phyloP scores from a whole-genome alignment of 768 basidiomycete species.

The Leccinellum rugosiceps region DNA sequence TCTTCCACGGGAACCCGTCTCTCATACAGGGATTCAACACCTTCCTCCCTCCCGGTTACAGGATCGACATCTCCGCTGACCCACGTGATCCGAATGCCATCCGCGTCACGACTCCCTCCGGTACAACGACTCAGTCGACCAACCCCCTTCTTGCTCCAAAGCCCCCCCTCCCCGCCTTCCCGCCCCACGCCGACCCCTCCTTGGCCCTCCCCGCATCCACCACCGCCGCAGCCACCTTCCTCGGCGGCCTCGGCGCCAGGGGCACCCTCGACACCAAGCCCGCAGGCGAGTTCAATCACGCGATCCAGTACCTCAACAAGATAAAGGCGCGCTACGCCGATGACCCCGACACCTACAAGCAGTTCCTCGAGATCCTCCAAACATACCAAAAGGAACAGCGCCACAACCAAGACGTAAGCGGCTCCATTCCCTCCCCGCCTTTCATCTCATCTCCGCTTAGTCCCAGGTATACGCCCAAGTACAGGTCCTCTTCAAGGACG shows the following conservation, averaged over 20 bases:
- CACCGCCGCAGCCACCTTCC: conserved; percentile 61
- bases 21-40: conserved; percentile 99
- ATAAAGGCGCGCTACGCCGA: conserved; percentile 90
- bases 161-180: conserved; percentile 21
- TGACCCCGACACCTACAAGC: conserved; percentile 90
- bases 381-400: conserved; percentile 84
- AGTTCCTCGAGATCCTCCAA: conserved; percentile 85
- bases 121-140: conserved; percentile 66
- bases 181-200: conserved; percentile 56
- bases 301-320: conserved; percentile 97
- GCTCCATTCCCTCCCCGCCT: background rate
- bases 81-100: conserved; percentile 68
- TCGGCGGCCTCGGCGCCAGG: conserved; percentile 55
- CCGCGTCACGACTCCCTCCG: conserved; percentile 77
- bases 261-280: conserved; percentile 50
- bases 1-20: conserved; percentile 85
- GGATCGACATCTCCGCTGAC: conserved; percentile 81
- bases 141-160: conserved; percentile 31
- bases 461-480: conserved; percentile 81
- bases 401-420: conserved; percentile 64
- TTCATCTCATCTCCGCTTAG: conserved; percentile 28
- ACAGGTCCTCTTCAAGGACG: conserved; percentile 75
- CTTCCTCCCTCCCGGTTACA: conserved; percentile 91
- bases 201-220: conserved; percentile 48
- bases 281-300: conserved; percentile 81